Conservation (phyloP, 164 flowering plant species). For the Platanus orientalis region DNA sequence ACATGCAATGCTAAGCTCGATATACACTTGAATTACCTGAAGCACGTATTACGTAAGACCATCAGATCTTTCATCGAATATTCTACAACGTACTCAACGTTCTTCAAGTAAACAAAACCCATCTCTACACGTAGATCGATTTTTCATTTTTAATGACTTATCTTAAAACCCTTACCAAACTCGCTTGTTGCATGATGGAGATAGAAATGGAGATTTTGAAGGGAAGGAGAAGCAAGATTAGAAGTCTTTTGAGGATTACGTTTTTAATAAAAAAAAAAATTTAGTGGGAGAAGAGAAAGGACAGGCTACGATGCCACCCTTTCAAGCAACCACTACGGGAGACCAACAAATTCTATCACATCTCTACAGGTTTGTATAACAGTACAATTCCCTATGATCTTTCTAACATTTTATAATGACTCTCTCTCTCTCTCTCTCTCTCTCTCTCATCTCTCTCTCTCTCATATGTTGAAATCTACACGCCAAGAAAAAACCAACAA, state of each 20-base stretch:
- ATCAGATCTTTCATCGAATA: not conserved
- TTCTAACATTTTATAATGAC: not conserved
- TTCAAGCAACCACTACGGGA: constrained; percentile 34
- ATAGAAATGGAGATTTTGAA: constrained; percentile 4
- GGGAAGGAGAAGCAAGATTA: not conserved
- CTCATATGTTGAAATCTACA: constrained; percentile 32
- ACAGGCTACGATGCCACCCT: constrained; percentile 22
- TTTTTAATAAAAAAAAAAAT: not conserved
- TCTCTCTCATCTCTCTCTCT: constrained; percentile 8
- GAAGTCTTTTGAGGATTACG: not conserved
- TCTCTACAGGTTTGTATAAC: constrained; percentile 2
- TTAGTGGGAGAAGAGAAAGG: constrained; percentile 13
- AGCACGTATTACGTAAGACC: constrained; percentile 3
- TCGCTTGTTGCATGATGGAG: not conserved
- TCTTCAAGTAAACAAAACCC: no score
- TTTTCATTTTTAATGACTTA: not conserved
- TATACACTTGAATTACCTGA: constrained; percentile 13
- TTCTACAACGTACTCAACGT: no score
- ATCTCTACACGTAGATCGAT: no score
- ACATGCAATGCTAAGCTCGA: constrained; percentile 18
- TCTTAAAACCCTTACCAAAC: not conserved
- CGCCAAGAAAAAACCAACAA: constrained; percentile 42
- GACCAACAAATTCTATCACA: constrained; percentile 30
- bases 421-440: constrained; percentile 2
- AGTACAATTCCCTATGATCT: constrained; percentile 14